phyloP scores from a whole-genome alignment of 2,329 filamentous ascomycete species.

The Lachnellula arida region DNA sequence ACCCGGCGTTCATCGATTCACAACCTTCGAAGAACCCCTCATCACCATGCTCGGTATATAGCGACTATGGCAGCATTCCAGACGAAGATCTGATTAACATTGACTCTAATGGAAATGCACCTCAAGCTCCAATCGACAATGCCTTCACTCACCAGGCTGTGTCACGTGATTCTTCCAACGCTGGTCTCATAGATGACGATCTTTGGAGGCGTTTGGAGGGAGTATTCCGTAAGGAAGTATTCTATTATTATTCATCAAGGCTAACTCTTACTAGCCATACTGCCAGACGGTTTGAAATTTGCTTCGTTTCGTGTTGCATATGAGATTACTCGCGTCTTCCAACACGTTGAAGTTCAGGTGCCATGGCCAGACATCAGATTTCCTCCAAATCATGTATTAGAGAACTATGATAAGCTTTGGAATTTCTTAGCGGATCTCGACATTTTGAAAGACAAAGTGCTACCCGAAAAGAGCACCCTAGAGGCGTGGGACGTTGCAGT shows the following conservation, averaged over 20 bases:
- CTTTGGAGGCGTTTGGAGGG: conserved; percentile 2
- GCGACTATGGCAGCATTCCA: too few species aligned
- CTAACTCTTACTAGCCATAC: conserved; percentile 11
- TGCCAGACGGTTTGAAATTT: conserved; percentile 17
- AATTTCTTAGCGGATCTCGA: conserved; percentile 36
- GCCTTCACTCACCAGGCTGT: too few species aligned
- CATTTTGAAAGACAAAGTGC: conserved; percentile 39
- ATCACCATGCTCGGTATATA: too few species aligned
- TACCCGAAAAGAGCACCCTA: conserved; percentile 44
- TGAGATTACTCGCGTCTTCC: conserved; percentile 29
- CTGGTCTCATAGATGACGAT: too few species aligned
- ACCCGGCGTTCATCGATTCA: too few species aligned
- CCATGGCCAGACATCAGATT: conserved; percentile 18
- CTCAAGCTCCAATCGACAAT: too few species aligned
- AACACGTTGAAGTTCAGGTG: conserved; percentile 16
- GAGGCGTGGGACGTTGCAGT: conserved; percentile 39
- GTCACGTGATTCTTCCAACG: too few species aligned
- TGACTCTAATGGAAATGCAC: too few species aligned
- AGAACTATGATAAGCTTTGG: conserved; percentile 43
- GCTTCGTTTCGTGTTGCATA: conserved; percentile 24
- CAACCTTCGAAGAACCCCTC: too few species aligned
- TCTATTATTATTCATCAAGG: background rate
- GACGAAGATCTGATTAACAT: too few species aligned
- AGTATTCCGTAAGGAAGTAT: conserved; percentile 15
- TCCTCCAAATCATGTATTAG: conserved; percentile 31